phyloP scores from a whole-genome alignment of 2,329 filamentous ascomycete species.

The Exophiala aquamarina region DNA sequence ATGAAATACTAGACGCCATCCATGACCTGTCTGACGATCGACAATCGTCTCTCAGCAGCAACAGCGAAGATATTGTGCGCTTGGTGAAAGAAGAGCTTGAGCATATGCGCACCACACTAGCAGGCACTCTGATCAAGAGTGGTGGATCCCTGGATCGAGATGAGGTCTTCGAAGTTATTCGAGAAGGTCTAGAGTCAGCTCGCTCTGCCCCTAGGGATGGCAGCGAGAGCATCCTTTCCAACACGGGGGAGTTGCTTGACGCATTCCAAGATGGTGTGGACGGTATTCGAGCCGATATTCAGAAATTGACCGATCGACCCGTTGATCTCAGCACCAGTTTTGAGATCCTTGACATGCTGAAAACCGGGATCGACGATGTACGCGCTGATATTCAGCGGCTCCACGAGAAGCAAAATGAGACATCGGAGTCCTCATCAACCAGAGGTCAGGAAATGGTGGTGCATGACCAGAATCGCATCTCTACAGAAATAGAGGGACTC shows the following conservation, averaged over 20 bases:
- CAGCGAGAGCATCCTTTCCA: constrained; percentile 54
- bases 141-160: constrained; percentile 54
- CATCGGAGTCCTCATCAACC: constrained; percentile 52
- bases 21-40: constrained; percentile 28
- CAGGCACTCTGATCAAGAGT: constrained; percentile 49
- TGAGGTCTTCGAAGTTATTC: constrained; percentile 61
- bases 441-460: constrained; percentile 59
- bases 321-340: constrained; percentile 80
- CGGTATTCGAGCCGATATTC: constrained; percentile 71
- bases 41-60: constrained; percentile 36
- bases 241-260: constrained; percentile 60
- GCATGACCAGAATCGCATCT: constrained; percentile 54
- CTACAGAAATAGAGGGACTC: constrained; percentile 79
- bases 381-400: constrained; percentile 76
- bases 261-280: constrained; percentile 70
- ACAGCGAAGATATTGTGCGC: constrained; percentile 46
- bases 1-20: constrained; percentile 62
- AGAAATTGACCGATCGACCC: constrained; percentile 74
- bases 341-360: constrained; percentile 85
- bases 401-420: constrained; percentile 54
- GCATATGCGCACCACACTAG: constrained; percentile 58
- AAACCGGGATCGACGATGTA: constrained; percentile 73
- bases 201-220: constrained; percentile 54
- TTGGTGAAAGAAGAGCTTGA: constrained; percentile 62
- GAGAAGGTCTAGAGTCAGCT: constrained; percentile 54